Percentiles rank a stretch among this genome's conserved stretches.
phyloP scores from a whole-genome alignment of 257 asterid genomes.

The Fraxinus americana region DNA sequence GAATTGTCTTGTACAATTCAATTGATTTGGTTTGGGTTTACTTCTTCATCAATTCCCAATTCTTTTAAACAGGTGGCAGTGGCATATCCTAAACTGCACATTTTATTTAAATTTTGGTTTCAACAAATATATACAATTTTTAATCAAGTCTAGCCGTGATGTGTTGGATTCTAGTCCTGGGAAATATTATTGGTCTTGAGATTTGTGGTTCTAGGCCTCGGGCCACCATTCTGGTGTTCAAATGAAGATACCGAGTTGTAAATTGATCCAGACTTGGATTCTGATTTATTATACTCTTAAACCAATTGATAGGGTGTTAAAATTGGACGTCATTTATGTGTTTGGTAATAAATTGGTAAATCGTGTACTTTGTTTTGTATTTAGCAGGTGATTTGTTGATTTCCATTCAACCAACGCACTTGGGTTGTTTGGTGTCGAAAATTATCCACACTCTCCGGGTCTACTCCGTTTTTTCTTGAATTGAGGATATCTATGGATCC shows the following conservation, averaged over 20 bases:
- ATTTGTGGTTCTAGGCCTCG: neutral
- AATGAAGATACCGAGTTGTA: neutral
- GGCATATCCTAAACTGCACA: no score
- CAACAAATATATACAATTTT: neutral
- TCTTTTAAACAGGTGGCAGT: no score
- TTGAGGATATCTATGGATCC: slow-evolving; percentile 37
- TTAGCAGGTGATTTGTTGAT: slow-evolving; percentile 14
- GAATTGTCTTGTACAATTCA: no score
- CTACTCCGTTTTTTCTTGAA: neutral
- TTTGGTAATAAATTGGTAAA: neutral
- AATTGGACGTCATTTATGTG: neutral
- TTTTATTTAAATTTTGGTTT: neutral
- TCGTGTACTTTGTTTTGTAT: neutral
- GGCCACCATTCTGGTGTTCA: neutral
- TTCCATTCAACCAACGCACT: neutral
- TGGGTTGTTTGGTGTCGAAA: no score
- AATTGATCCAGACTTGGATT: neutral
- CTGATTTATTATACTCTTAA: neutral
- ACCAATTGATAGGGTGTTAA: neutral
- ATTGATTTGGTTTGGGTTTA: no score
- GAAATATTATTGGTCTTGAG: neutral
- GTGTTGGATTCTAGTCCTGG: neutral
- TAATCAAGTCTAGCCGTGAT: neutral
- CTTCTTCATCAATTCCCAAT: no score
- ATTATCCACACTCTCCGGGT: neutral